Base-by-base conservation (phyloP, 805 yeast species). In the Ogataea pilisensis region DNA sequence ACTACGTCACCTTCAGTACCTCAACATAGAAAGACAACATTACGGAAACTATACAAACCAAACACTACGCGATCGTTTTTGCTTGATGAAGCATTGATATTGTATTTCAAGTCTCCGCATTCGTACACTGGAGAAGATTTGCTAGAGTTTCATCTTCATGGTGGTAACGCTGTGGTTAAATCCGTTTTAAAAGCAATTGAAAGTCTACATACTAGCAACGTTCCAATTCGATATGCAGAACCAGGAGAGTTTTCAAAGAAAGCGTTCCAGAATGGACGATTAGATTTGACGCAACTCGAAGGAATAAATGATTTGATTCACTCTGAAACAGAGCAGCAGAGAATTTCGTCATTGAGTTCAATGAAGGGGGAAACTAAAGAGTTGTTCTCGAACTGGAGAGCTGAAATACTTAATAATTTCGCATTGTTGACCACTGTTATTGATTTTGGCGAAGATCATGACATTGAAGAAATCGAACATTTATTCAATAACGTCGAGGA, bases 371-470 rank as follows among this genome's bases (percentile, higher is more conserved):
- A 72, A 25, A 79, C 82, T 33, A 77, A 73, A 42, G 46, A 54
- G 3, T 48, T 75, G 22, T 86, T 86, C 54, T 55, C 59, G 7
- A 24, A 55, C 1, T 90, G 98, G 97, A 71, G 96, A 53, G 54
- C 69, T 5, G 62, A 69, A 14, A 70, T 93, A 2, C 70, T 91
- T 2, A 65, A 79, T 3, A 73, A 78, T 43, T 75, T 83, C 38
- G 95, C 96, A 0, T 63, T 82, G 37, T 60, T 91, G 39, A 80
- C 98, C 0, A 96, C 98, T 0, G 72, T 90, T 2, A 87, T 93
- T 30, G 99, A 93, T 63, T 93, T 93, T 62, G 91, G 96, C 8
- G 98, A 93, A 42, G 99, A 93, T 53, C 87, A 87, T 43, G 95
- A 86, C 46, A 69, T 86, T 24, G 88, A 81, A 12, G 85, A 82